A percentile compares a stretch with the other conserved stretches of the same genome.
phyloP scores from a whole-genome alignment of 2,329 filamentous ascomycete species.

The Cladosporium phlei region DNA sequence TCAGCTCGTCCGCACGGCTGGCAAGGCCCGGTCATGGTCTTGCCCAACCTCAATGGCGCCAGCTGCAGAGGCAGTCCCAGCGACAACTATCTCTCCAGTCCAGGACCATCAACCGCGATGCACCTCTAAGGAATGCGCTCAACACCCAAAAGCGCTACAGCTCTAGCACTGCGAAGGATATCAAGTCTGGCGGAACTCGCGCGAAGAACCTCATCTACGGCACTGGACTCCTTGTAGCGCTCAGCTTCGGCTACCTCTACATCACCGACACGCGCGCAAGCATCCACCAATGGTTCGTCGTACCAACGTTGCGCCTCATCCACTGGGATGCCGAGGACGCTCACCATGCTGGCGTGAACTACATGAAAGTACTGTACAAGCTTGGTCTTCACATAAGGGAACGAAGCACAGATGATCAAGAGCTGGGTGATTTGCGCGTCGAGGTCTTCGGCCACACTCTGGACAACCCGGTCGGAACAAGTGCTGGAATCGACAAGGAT shows the following conservation, averaged over 20 bases:
- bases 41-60: constrained; percentile 21
- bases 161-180: constrained; percentile 28
- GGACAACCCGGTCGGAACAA: constrained; percentile 85
- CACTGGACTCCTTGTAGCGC: constrained; percentile 48
- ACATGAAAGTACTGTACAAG: constrained; percentile 67
- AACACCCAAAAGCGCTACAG: constrained; percentile 14
- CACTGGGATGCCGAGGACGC: constrained; percentile 82
- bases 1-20: constrained; percentile 19
- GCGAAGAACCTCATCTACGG: constrained; percentile 50
- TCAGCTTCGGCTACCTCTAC: constrained; percentile 47
- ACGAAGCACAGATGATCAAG: constrained; percentile 56
- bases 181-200: constrained; percentile 39
- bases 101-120: constrained; percentile 9
- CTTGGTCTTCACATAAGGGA: constrained; percentile 79
- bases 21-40: constrained; percentile 17
- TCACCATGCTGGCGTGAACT: constrained; percentile 71
- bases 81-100: constrained; percentile 21
- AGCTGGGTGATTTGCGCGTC: constrained; percentile 49
- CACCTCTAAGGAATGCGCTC: constrained; percentile 9
- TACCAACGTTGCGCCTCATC: constrained; percentile 60
- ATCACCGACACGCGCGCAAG: constrained; percentile 51
- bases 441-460: constrained; percentile 73
- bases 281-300: constrained; percentile 49
- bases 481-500: constrained; percentile 93
- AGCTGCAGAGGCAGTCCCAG: constrained; percentile 22